These are phyloP conservation scores for Eucalyptus albens DNA, from an alignment of 345 rosid genomes.

Conservation along the genomic window DNA sequence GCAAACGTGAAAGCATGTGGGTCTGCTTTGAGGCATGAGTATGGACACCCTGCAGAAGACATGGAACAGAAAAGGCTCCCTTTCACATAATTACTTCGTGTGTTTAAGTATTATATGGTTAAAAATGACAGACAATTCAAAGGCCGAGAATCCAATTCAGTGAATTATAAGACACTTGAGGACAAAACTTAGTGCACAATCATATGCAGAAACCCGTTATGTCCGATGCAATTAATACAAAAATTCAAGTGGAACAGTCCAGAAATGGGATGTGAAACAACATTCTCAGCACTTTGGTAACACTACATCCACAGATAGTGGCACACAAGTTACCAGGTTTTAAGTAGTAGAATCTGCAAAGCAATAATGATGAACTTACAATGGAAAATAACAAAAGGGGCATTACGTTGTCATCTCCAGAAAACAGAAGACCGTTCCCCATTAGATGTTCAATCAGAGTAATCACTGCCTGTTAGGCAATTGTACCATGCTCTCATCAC, in stretches of 20 bases:
- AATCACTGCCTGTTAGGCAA: not conserved
- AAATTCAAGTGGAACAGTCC: not conserved
- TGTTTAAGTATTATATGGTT: not conserved
- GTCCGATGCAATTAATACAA: not conserved
- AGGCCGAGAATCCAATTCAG: not conserved
- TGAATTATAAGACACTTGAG: not conserved
- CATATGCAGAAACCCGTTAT: not conserved
- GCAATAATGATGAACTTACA: not conserved
- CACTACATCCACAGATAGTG: not conserved
- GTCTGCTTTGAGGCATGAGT: constrained; percentile 69
- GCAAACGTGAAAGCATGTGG: constrained; percentile 52
- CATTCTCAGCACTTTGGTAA: not conserved
- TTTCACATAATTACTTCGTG: not conserved
- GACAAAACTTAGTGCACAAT: not conserved
- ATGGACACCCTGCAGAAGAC: constrained; percentile 52
- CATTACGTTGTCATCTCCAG: not conserved
- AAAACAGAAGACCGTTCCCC: not conserved
- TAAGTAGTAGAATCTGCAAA: not conserved
- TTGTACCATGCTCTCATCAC: too few relatives aligned
- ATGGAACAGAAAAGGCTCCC: not conserved
- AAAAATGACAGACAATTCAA: too few relatives aligned
- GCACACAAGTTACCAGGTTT: not conserved
- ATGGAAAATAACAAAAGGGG: not conserved
- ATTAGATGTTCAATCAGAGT: not conserved
- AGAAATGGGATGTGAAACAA: not conserved